Evolutionary conservation across 495 filamentous ascomycete genomes (phyloP), one percentile per base, ranked within the genome.

Genomic region (Xanthoparmelia taractica): DNA sequence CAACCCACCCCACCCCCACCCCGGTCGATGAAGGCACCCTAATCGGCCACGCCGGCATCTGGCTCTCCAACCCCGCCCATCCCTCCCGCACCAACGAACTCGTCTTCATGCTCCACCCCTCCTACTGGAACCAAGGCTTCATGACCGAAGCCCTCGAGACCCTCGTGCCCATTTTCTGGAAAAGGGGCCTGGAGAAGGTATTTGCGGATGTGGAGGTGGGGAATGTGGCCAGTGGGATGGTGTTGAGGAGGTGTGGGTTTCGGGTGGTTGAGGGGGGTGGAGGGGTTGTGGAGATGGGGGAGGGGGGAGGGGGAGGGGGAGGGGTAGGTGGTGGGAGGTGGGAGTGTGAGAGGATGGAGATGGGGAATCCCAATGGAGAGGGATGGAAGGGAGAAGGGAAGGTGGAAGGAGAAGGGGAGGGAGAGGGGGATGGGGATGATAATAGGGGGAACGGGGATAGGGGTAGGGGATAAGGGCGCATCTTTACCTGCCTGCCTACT

Each of bases 171-270:
- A 58, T 57, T 34, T 48, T 63, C 27, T 67, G 59, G 52, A 37
- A 65, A 60, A 58, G 70, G 58, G 62, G 63, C 17, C 54, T 66
- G 57, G 37, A 69, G 68, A 55, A 11, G 25, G 58, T 70, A 0
- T 37, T 33, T 17, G 68, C 62, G 5, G 63, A 68, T 48, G 68
- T 61, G 27, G 45, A 69, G 34, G 37, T 57, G 10, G 47, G 57
- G 59, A 67, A 68, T 47, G 48, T 18, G 13, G 63, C 37, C 6
- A 48, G 54, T 27, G 33, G 66, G 4, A n/a, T n/a, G n/a, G n/a
- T n/a, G n/a, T n/a, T n/a, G n/a, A n/a, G n/a, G n/a, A n/a, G n/a
- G n/a, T n/a, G n/a, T n/a, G n/a, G n/a, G n/a, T n/a, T n/a, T n/a
- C n/a, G 43, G 45, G 15, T n/a, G 60, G 2, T 18, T 66, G 56